Percentiles rank a stretch among this genome's conserved stretches.
phyloP scores from a whole-genome alignment of 2,329 filamentous ascomycete species.

The Clonostachys sp. region DNA sequence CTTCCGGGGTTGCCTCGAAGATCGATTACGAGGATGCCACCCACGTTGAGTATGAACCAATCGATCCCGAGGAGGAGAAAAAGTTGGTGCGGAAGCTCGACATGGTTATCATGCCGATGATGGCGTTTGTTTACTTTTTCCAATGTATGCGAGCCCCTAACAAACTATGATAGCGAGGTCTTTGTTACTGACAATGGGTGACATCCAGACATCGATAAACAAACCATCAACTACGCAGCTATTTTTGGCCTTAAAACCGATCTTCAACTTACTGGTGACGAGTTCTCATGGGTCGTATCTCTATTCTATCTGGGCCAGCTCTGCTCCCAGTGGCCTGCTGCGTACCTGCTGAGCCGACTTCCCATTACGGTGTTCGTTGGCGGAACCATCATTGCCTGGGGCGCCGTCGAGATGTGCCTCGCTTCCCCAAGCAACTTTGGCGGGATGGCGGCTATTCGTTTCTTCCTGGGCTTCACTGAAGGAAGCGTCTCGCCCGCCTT shows the following conservation, averaged over 20 bases:
- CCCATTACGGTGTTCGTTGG: constrained; percentile 45
- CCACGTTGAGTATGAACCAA: too few species aligned
- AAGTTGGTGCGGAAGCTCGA: constrained; percentile 58
- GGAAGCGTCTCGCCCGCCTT: constrained; percentile 22
- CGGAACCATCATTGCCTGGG: constrained; percentile 17
- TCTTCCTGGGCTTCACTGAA: constrained; percentile 21
- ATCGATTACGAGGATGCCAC: too few species aligned
- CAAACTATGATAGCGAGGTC: not conserved
- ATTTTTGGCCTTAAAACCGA: constrained; percentile 41
- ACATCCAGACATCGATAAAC: constrained; percentile 35
- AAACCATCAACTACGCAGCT: constrained; percentile 41
- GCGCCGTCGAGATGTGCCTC: constrained; percentile 3
- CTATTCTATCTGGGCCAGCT: constrained; percentile 41
- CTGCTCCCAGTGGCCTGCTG: constrained; percentile 41
- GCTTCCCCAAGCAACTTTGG: constrained; percentile 10
- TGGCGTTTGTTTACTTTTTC: constrained; percentile 21
- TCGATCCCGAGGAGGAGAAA: constrained; percentile 40
- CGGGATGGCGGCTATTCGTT: constrained; percentile 13
- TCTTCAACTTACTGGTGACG: constrained; percentile 31
- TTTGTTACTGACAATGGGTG: not conserved
- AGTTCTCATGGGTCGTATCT: constrained; percentile 43
- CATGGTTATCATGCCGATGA: constrained; percentile 51
- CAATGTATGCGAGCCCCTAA: constrained; percentile 6
- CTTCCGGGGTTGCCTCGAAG: too few species aligned
- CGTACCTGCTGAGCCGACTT: constrained; percentile 44